Conservation (phyloP, 805 yeast genomes). For the Saturnispora sanitii region DNA sequence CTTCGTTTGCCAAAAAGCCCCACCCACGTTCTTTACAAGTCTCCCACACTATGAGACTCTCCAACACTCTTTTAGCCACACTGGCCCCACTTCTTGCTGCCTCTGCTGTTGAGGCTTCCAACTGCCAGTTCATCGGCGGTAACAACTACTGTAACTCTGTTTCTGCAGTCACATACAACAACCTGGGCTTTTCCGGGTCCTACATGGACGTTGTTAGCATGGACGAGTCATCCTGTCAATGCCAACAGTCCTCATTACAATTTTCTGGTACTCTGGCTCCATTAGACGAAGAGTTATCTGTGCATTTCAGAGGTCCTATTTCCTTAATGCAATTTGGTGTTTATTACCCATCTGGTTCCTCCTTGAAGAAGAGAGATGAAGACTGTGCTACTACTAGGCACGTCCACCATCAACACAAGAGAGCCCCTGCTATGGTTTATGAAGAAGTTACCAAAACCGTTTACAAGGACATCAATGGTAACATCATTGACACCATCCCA, state of each 20-base stretch:
- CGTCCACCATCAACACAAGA: conserved; percentile 42
- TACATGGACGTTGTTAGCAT: conserved; percentile 65
- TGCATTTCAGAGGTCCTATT: conserved; percentile 87
- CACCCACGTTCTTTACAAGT: not conserved
- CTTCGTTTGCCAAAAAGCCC: not conserved
- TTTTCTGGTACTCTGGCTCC: conserved; percentile 74
- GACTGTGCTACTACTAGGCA: conserved; percentile 38
- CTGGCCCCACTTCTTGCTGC: conserved; percentile 15
- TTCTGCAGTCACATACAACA: conserved; percentile 41
- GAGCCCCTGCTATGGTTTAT: conserved; percentile 54
- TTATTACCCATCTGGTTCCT: conserved; percentile 55
- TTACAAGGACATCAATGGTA: conserved; percentile 51
- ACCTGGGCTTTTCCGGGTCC: conserved; percentile 79
- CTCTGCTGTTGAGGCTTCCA: conserved; percentile 17
- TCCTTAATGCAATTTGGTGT: conserved; percentile 79
- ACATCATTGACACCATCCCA: conserved; percentile 22
- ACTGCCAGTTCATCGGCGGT: conserved; percentile 41
- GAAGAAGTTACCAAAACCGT: conserved; percentile 75
- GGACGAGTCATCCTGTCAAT: conserved; percentile 50
- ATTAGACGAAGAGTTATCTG: conserved; percentile 75
- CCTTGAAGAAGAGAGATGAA: conserved; percentile 28
- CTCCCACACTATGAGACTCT: conserved; percentile 11
- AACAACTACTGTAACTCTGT: conserved; percentile 78
- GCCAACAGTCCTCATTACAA: conserved; percentile 46
- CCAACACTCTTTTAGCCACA: conserved; percentile 9